Conservation (phyloP, 208 protist species). For the Entamoeba nuttalli region DNA sequence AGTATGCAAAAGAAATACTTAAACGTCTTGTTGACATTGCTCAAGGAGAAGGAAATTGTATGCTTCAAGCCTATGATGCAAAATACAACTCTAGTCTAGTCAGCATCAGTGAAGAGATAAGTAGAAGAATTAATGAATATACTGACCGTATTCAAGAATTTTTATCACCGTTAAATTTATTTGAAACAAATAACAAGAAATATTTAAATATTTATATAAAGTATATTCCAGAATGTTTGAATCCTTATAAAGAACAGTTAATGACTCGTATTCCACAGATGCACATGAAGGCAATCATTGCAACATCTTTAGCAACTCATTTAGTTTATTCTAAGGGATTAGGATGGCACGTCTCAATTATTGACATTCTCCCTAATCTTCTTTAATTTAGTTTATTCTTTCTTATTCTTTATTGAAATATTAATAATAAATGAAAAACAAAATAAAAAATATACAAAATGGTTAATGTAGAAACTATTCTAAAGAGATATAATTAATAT, state of each 20-base stretch:
- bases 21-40: not conserved
- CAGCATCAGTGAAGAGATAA: not conserved
- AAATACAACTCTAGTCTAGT: not conserved
- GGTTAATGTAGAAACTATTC: too few species aligned
- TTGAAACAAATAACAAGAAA: not conserved
- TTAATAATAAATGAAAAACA: too few species aligned
- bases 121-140: not conserved
- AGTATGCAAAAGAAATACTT: not conserved
- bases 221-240: not conserved
- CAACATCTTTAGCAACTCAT: not conserved
- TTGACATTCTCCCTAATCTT: not conserved
- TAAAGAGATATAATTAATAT: too few species aligned
- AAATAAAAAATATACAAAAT: too few species aligned
- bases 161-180: not conserved
- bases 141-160: not conserved
- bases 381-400: not conserved
- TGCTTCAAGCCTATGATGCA: not conserved
- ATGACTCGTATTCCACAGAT: not conserved
- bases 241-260: not conserved
- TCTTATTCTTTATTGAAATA: too few species aligned
- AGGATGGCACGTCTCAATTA: not conserved
- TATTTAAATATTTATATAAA: not conserved
- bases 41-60: not conserved
- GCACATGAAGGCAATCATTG: not conserved
- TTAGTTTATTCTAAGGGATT: not conserved